These are phyloP conservation scores for Suillus discolor DNA, from an alignment of 768 basidiomycete genomes.

Conservation along the genomic window DNA sequence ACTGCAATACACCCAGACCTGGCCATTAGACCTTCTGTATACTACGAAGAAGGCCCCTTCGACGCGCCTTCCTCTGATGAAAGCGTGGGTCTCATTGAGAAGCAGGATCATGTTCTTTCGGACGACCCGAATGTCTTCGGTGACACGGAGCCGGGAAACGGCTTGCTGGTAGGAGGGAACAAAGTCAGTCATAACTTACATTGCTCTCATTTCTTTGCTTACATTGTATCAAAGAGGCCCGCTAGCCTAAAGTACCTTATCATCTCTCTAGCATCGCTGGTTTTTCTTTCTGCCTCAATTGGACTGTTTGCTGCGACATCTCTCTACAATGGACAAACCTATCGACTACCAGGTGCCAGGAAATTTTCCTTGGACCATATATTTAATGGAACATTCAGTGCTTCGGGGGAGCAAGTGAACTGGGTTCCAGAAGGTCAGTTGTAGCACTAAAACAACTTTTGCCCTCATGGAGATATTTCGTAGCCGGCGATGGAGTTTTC, in stretches of 20 bases:
- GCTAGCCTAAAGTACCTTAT: constrained; percentile 64
- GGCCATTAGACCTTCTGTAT: constrained; percentile 38
- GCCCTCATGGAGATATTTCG: constrained; percentile 14
- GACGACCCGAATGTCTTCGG: constrained; percentile 21
- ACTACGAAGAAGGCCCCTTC: constrained; percentile 79
- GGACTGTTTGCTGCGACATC: constrained; percentile 77
- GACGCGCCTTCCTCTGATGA: constrained; percentile 84
- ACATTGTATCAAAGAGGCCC: constrained; percentile 38
- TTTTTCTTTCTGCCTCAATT: constrained; percentile 65
- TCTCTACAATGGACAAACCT: constrained; percentile 58
- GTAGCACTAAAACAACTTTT: no score
- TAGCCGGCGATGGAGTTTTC: constrained; percentile 95
- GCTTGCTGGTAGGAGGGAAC: constrained; percentile 37
- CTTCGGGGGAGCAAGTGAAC: constrained; percentile 49
- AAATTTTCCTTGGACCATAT: constrained; percentile 88
- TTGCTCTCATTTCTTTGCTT: not conserved
- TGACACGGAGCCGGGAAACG: constrained; percentile 31
- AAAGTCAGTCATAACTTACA: constrained; percentile 34
- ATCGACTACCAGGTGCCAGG: constrained; percentile 53
- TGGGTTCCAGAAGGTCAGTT: constrained; percentile 92
- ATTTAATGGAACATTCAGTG: constrained; percentile 87
- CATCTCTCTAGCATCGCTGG: constrained; percentile 58
- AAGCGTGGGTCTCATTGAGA: constrained; percentile 54
- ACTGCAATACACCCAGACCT: constrained; percentile 12
- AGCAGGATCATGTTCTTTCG: constrained; percentile 28